phyloP scores from a whole-genome alignment of 2,329 filamentous ascomycete genomes.

The Parastagonospora nodorum region DNA sequence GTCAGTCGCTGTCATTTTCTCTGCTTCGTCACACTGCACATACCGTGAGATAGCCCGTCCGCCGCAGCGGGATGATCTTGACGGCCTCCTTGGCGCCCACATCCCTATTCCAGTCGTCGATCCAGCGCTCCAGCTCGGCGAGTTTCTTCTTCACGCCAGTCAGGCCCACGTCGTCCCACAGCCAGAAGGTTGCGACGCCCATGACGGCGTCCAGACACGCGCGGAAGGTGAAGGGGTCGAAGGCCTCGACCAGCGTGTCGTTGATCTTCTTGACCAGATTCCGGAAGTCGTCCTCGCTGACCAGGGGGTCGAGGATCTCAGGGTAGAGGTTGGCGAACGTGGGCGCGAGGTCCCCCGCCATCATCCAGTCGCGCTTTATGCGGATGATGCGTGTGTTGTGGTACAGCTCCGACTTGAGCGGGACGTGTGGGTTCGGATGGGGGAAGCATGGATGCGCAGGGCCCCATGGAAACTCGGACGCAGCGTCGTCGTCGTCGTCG shows the following conservation, averaged over 20 bases:
- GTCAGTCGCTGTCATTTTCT: background rate
- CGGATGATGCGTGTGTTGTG: conserved; percentile 85
- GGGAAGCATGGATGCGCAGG: conserved; percentile 93
- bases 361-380: conserved; percentile 88
- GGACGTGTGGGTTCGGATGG: conserved; percentile 89
- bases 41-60: conserved; percentile 86
- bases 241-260: conserved; percentile 73
- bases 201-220: conserved; percentile 81
- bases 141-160: conserved; percentile 76
- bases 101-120: conserved; percentile 84
- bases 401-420: conserved; percentile 74
- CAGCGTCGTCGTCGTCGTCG: conserved; percentile 56
- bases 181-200: conserved; percentile 84
- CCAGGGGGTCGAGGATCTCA: conserved; percentile 86
- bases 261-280: conserved; percentile 83
- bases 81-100: conserved; percentile 65
- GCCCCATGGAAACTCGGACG: conserved; percentile 79
- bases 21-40: conserved; percentile 40
- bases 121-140: conserved; percentile 73
- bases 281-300: conserved; percentile 87
- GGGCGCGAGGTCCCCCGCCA: conserved; percentile 85
- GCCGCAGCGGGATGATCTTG: conserved; percentile 75
- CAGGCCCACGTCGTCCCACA: conserved; percentile 89
- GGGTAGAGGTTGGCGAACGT: conserved; percentile 96
- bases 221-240: conserved; percentile 75